phyloP scores from a whole-genome alignment of 2,329 filamentous ascomycete species.

The Fusarium brachygibbosum region DNA sequence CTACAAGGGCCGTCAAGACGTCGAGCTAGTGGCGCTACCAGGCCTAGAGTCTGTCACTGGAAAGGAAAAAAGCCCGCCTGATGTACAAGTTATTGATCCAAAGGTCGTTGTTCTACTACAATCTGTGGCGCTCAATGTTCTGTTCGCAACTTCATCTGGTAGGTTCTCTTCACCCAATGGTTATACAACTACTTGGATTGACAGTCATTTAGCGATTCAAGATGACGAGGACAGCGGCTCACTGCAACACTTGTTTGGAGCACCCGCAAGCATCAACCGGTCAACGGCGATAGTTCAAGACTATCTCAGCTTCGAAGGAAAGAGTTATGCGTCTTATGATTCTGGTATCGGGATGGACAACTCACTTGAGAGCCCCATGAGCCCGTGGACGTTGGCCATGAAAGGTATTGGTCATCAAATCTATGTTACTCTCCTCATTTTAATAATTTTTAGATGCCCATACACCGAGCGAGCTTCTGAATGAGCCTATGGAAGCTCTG shows the following conservation, averaged over 20 bases:
- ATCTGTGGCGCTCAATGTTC: slow-evolving; percentile 44
- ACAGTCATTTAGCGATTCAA: slow-evolving; percentile 36
- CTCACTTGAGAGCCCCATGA: slow-evolving; percentile 14
- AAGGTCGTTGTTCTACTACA: slow-evolving; percentile 36
- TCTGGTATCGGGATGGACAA: slow-evolving; percentile 41
- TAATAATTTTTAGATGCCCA: not conserved
- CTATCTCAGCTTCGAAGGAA: slow-evolving; percentile 38
- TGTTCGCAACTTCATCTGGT: slow-evolving; percentile 36
- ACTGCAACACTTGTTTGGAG: slow-evolving; percentile 9
- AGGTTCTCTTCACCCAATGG: not conserved
- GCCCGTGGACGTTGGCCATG: slow-evolving; percentile 33
- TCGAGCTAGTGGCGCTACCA: not conserved
- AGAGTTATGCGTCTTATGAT: slow-evolving; percentile 32
- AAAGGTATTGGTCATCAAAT: slow-evolving; percentile 25
- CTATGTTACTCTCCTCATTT: not conserved
- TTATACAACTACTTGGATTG: not conserved
- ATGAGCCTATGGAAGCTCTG: not conserved
- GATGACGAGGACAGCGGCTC: slow-evolving; percentile 27
- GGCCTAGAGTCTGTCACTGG: slow-evolving; percentile 1
- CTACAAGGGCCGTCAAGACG: slow-evolving; percentile 1
- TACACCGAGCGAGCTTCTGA: not conserved
- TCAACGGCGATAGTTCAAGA: slow-evolving; percentile 38
- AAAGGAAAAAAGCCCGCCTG: not conserved
- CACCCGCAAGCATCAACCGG: slow-evolving; percentile 23
- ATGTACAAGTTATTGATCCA: slow-evolving; percentile 25